phyloP scores from a whole-genome alignment of 148 eudicot genomes.

The Linanthus parryae region DNA sequence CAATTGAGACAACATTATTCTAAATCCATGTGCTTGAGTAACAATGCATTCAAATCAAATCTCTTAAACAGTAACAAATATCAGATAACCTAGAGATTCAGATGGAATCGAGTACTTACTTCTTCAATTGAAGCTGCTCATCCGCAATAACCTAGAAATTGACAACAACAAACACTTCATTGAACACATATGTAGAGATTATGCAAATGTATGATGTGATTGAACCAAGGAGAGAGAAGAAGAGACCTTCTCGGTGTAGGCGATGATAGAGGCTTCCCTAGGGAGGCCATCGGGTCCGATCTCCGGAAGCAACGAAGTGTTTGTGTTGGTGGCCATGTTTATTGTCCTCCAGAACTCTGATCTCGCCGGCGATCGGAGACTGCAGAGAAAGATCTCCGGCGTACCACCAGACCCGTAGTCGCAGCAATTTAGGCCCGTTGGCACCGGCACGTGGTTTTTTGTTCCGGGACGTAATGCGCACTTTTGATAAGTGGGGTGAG shows the following conservation, averaged over 20 bases:
- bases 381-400: too few relatives aligned
- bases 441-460: too few relatives aligned
- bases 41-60: too few relatives aligned
- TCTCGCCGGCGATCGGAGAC: slow-evolving; percentile 9
- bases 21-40: too few relatives aligned
- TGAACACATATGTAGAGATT: background rate
- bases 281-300: slow-evolving; percentile 82
- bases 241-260: slow-evolving; percentile 84
- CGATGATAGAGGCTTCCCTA: slow-evolving; percentile 73
- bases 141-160: slow-evolving; percentile 54
- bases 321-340: slow-evolving; percentile 29
- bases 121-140: slow-evolving; percentile 64
- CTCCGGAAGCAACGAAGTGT: slow-evolving; percentile 42
- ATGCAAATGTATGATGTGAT: background rate
- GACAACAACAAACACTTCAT: slow-evolving; percentile 2
- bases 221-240: slow-evolving; percentile 5
- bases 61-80: too few relatives aligned
- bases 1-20: too few relatives aligned
- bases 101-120: slow-evolving; percentile 29
- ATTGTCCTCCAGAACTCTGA: background rate
- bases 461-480: too few relatives aligned
- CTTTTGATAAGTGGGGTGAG: too few relatives aligned
- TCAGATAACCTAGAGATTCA: background rate
- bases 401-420: too few relatives aligned
- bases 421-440: too few relatives aligned